phyloP scores from a whole-genome alignment of 495 filamentous ascomycete species.

The Xylaria venustula region DNA sequence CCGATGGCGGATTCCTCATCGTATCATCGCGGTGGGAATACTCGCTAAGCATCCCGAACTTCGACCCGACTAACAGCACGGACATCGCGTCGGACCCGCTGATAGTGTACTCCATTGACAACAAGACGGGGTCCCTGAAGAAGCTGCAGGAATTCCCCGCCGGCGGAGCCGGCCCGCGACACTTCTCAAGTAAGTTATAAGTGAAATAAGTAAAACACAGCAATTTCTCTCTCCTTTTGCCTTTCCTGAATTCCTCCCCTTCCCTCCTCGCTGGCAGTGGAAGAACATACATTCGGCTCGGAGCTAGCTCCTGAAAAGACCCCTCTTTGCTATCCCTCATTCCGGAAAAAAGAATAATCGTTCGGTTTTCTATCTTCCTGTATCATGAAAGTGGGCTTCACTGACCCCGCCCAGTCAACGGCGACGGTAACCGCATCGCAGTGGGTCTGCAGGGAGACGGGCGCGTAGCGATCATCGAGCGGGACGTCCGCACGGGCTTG shows the following conservation, averaged over 20 bases:
- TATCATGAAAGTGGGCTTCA: background rate
- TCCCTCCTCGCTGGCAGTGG: background rate
- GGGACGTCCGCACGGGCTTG: conserved; percentile 55
- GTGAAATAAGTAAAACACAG: too few relatives aligned
- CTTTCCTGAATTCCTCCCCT: background rate
- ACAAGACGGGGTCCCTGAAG: conserved; percentile 46
- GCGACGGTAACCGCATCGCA: conserved; percentile 57
- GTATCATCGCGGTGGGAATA: conserved; percentile 62
- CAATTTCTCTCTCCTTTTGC: background rate
- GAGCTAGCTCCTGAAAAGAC: too few relatives aligned
- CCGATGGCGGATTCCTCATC: conserved; percentile 59
- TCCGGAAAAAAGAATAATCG: too few relatives aligned
- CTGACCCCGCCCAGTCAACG: conserved; percentile 43
- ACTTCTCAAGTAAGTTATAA: conserved; percentile 47
- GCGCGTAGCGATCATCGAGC: conserved; percentile 58
- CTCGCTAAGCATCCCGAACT: conserved; percentile 46
- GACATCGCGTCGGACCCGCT: conserved; percentile 45
- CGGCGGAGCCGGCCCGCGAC: conserved; percentile 60
- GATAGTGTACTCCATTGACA: conserved; percentile 46
- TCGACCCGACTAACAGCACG: conserved; percentile 41
- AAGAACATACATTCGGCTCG: background rate
- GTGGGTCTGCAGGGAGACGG: conserved; percentile 61
- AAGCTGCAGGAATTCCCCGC: conserved; percentile 53
- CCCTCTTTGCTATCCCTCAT: too few relatives aligned
- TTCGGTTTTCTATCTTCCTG: background rate